Percentiles rank a stretch among this genome's conserved stretches.
Evolutionary conservation across 441 rosid genomes (phyloP).

Genomic region (Biscutella laevigata): DNA sequence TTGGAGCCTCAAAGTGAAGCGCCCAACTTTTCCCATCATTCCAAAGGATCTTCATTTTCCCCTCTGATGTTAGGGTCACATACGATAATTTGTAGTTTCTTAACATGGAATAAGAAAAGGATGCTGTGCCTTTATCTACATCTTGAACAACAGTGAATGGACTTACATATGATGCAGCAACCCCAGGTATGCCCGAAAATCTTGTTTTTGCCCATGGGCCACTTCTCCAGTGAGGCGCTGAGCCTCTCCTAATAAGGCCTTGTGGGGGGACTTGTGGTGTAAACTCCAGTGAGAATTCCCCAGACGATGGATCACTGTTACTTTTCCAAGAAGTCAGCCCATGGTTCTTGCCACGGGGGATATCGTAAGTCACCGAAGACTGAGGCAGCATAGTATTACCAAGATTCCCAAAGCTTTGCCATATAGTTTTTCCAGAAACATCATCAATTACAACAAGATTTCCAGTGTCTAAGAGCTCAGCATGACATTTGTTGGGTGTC

Average conservation of each 20-base stretch:
- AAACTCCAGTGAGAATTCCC: conserved; percentile 21
- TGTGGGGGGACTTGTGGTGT: conserved; percentile 20
- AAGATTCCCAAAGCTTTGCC: conserved; percentile 31
- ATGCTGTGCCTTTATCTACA: background rate
- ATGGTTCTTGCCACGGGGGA: conserved; percentile 2
- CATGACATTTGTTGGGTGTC: conserved; percentile 11
- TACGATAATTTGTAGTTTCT: background rate
- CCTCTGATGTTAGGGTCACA: background rate
- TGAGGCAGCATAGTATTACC: conserved; percentile 31
- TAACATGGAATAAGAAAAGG: background rate
- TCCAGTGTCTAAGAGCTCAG: conserved; percentile 26
- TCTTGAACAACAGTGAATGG: background rate
- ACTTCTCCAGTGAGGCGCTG: conserved; percentile 24
- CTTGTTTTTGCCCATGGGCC: conserved; percentile 37
- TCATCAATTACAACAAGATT: conserved; percentile 24
- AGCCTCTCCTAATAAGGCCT: conserved; percentile 22
- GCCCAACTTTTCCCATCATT: background rate
- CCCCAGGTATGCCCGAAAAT: conserved; percentile 23
- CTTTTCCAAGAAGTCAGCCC: conserved; percentile 30
- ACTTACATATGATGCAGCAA: conserved; percentile 4
- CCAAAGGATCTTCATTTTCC: background rate
- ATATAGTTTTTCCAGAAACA: conserved; percentile 2
- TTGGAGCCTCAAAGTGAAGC: conserved; percentile 14
- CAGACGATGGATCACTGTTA: conserved; percentile 27
- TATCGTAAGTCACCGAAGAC: conserved; percentile 17